Base-by-base conservation (phyloP, 495 filamentous ascomycete genomes). In the Penicillium desertorum region DNA sequence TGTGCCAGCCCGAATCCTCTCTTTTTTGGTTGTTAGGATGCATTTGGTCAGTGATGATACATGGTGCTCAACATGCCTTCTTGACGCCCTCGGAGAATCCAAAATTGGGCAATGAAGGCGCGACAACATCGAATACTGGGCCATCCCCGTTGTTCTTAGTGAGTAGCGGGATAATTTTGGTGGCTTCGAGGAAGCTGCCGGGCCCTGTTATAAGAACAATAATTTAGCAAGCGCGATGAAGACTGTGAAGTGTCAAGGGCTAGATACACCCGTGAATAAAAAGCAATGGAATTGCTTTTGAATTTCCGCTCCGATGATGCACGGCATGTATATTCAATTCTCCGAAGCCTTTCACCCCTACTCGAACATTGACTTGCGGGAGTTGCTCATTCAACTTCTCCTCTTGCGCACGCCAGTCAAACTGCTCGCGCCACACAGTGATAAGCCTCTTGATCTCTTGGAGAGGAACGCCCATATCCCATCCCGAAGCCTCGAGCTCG, bases 81-180 rank as follows among this genome's bases (percentile, higher is more conserved):
- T 71, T 75, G 2, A 79, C 66, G 0, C 75, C 77, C 20, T 78
- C 70, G 44, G 81, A 86, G 70, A 91, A 92, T 39, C 86, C 88
- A 58, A 89, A 80, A 39, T 90, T 89, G 0, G 88, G 88, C 23
- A 91, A 71, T 10, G 86, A 88, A 4, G 89, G 88, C 8, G 81
- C 84, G 12, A 91, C 76, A 20, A 90, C 74, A 68, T 90, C 79
- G 69, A 91, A 92, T 1, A 81, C 72, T 16, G 84, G 84, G 5
- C 73, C 68, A 32, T 76, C 63, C 20, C 60, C 59, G 12, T 72
- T 63, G 7, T 73, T 66, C 11, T 68, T 57, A 10, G 78, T 80
- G 51, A 92, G 76, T 7, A 80, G 69, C 12, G 80, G 77, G 37
- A 90, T 71, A 22, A 92, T 68, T 45, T 87, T 85, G 12, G 75